Evolutionary conservation across 1,284 basidiomycete species (phyloP), one percentile per base, ranked within the genome.

Genomic region (Omphalotus olearius): DNA sequence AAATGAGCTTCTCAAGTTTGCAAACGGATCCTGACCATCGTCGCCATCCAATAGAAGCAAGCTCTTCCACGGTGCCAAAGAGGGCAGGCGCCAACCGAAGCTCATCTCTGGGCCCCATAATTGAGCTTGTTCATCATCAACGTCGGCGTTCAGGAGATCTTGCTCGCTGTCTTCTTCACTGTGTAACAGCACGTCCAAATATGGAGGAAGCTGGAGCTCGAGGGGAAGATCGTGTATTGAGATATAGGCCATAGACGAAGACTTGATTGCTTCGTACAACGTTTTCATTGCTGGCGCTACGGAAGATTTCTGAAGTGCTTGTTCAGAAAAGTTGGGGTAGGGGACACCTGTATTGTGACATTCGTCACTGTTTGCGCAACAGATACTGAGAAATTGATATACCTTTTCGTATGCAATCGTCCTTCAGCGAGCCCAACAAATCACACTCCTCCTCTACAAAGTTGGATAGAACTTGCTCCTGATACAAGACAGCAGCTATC

Each of bases 31-130:
- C 43, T 44, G 82, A 43, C 85, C 70, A 20, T 80, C 79, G 36
- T 78, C 77, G 6, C 78, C 75, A 57, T 89, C 85, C 26, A 97
- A 66, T 18, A 93, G 75, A 4, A 98, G 69, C 16, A 98, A 66
- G 26, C 91, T 91, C 66, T 96, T 94, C 95, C 95, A 98, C 3
- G 95, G 94, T n/a, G 84, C 77, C 9, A 98, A 72, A 9, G 79
- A 71, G 5, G 88, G 87, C 1, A 91, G 70, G 38, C 77, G 74
- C 83, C 86, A 88, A 1, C 85, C 86, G 55, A 81, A 72, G 59
- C 65, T 75, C 68, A 88, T 74, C 45, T 85, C 83, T 23, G 72
- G 73, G n/a, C 83, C 84, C 88, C 88, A 88, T 4, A 73, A 67
- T 48, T 75, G 78, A 35, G 74, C 71, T 42, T 76, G 69, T 20